phyloP scores from a whole-genome alignment of 768 basidiomycete genomes.

The Albatrellus ellisii region DNA sequence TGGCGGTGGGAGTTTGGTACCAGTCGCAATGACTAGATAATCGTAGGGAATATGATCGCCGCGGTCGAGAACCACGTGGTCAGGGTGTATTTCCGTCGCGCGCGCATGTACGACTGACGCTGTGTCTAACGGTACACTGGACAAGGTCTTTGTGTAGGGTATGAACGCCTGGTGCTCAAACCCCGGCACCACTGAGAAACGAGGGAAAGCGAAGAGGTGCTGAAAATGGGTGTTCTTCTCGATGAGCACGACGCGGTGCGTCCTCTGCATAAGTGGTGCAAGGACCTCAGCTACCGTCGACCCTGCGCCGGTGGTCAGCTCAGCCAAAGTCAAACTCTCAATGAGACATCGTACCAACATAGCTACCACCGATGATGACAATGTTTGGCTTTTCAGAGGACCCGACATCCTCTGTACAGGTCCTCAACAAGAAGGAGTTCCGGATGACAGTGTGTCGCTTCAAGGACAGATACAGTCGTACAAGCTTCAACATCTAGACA shows the following conservation, averaged over 20 bases:
- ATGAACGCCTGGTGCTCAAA: conserved; percentile 21
- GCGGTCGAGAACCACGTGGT: conserved; percentile 13
- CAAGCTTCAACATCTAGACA: too few species aligned
- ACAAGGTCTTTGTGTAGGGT: conserved; percentile 19
- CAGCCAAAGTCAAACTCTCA: too few species aligned
- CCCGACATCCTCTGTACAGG: too few species aligned
- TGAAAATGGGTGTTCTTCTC: conserved; percentile 24
- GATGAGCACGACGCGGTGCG: conserved; percentile 20
- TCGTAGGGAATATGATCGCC: conserved; percentile 20
- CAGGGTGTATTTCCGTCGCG: conserved; percentile 13
- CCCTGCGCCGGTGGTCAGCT: conserved; percentile 8
- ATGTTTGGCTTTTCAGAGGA: conserved; percentile 16
- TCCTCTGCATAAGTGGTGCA: conserved; percentile 13
- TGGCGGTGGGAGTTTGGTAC: conserved; percentile 15
- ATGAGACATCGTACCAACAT: conserved; percentile 17
- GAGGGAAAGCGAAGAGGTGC: conserved; percentile 24
- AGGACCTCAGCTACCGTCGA: conserved; percentile 16
- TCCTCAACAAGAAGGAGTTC: too few species aligned
- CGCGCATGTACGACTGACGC: conserved; percentile 14
- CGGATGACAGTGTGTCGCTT: too few species aligned
- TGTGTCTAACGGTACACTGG: conserved; percentile 15
- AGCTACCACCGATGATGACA: conserved; percentile 24
- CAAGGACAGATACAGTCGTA: too few species aligned
- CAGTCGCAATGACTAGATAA: conserved; percentile 24
- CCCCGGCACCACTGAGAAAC: conserved; percentile 17